Conservation (phyloP, 2,329 filamentous ascomycete species). For the Xylariaceae sp. region DNA sequence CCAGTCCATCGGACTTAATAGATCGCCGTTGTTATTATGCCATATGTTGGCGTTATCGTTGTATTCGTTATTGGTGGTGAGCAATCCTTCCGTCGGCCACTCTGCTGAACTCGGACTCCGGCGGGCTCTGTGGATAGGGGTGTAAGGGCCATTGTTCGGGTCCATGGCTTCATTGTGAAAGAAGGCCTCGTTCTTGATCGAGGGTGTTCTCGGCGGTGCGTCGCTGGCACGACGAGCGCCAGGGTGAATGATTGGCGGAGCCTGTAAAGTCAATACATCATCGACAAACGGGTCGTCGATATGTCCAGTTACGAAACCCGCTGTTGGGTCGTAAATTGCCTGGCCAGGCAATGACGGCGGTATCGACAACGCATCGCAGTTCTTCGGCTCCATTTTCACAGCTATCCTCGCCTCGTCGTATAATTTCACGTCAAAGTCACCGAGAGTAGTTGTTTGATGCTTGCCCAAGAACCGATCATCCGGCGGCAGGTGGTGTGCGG, state of each 20-base stretch:
- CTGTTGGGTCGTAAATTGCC: constrained; percentile 21
- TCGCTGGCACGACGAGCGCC: constrained; percentile 8
- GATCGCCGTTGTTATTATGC: constrained; percentile 13
- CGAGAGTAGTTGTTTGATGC: background rate
- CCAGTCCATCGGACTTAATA: constrained; percentile 22
- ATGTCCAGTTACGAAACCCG: constrained; percentile 27
- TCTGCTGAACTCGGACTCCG: constrained; percentile 28
- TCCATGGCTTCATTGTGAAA: constrained; percentile 18
- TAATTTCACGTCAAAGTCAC: constrained; percentile 12
- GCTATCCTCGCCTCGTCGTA: constrained; percentile 13
- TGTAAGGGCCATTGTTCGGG: constrained; percentile 8
- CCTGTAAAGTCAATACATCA: constrained; percentile 5
- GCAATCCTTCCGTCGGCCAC: constrained; percentile 31
- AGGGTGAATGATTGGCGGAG: constrained; percentile 12
- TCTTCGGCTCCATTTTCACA: constrained; percentile 22
- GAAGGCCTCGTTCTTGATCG: constrained; percentile 21
- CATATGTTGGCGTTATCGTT: constrained; percentile 11
- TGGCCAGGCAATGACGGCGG: constrained; percentile 30
- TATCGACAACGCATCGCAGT: constrained; percentile 24
- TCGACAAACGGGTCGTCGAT: constrained; percentile 31
- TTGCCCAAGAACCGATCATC: constrained; percentile 15
- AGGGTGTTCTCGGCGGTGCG: constrained; percentile 27
- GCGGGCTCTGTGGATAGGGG: constrained; percentile 9
- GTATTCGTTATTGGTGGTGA: constrained; percentile 23
- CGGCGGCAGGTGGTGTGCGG: constrained; percentile 4